phyloP scores from a whole-genome alignment of 768 basidiomycete genomes.

The Aureoboletus auriporus region DNA sequence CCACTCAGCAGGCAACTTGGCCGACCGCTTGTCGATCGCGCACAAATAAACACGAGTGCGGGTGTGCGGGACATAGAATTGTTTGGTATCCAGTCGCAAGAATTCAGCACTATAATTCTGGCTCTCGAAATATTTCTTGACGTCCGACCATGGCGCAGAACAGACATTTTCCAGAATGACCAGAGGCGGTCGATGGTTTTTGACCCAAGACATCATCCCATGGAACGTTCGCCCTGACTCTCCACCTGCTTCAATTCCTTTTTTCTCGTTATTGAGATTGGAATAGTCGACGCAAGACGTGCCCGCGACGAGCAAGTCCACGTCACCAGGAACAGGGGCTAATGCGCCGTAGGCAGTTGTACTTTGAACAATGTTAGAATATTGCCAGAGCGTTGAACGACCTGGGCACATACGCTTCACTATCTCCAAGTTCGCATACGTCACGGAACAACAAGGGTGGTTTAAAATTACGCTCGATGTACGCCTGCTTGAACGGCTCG shows the following conservation, averaged over 20 bases:
- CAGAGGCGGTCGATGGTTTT: slow-evolving; percentile 80
- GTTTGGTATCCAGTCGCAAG: slow-evolving; percentile 76
- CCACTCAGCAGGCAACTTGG: slow-evolving; percentile 68
- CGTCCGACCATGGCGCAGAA: slow-evolving; percentile 79
- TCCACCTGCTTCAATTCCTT: slow-evolving; percentile 83
- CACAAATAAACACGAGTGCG: slow-evolving; percentile 86
- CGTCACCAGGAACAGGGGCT: slow-evolving; percentile 82
- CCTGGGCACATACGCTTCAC: slow-evolving; percentile 59
- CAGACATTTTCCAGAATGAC: slow-evolving; percentile 95
- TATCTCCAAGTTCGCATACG: slow-evolving; percentile 82
- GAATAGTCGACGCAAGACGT: slow-evolving; percentile 98
- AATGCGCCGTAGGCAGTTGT: slow-evolving; percentile 90
- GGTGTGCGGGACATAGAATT: slow-evolving; percentile 93
- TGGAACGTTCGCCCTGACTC: slow-evolving; percentile 93
- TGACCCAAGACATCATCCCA: slow-evolving; percentile 94
- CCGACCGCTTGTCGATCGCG: slow-evolving; percentile 64
- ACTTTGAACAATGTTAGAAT: slow-evolving; percentile 36
- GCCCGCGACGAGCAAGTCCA: slow-evolving; percentile 87
- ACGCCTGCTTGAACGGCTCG: slow-evolving; percentile 95
- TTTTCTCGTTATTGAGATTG: slow-evolving; percentile 90
- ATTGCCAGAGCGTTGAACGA: not conserved
- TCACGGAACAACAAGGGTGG: slow-evolving; percentile 92
- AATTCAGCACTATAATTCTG: slow-evolving; percentile 72
- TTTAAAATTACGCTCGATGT: slow-evolving; percentile 94
- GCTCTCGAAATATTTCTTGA: slow-evolving; percentile 71